Percentiles rank a stretch among this genome's conserved stretches.
Conservation (phyloP, 2,329 filamentous ascomycete species). For the Neopestalotiopsis rosae region DNA sequence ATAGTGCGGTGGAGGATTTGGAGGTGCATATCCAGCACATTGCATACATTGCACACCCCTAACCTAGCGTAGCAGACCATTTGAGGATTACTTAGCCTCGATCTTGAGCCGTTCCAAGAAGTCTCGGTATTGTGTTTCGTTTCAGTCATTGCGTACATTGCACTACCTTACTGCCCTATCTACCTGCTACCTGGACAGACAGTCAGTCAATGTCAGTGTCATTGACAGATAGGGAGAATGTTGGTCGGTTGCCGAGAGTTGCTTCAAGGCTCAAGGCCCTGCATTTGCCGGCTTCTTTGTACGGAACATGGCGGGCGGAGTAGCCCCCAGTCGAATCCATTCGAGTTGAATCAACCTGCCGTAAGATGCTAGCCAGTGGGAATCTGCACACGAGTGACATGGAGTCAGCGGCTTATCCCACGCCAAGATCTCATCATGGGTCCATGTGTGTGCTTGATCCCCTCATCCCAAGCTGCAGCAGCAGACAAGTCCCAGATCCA, state of each 20-base stretch:
- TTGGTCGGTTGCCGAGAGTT: not conserved
- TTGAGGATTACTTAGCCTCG: not conserved
- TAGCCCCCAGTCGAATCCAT: not conserved
- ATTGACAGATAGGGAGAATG: no score
- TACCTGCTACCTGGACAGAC: no score
- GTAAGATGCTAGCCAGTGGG: not conserved
- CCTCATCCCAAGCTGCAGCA: slow-evolving; percentile 6
- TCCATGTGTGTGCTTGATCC: slow-evolving; percentile 5
- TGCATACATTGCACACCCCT: not conserved
- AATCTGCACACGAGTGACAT: slow-evolving; percentile 10
- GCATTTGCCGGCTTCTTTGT: not conserved
- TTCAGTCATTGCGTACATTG: not conserved
- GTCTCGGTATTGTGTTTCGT: not conserved
- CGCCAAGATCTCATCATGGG: slow-evolving; percentile 11
- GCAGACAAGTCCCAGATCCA: not conserved
- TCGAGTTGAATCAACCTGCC: not conserved
- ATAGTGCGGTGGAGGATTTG: not conserved
- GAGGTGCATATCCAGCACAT: not conserved
- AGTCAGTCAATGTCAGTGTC: no score
- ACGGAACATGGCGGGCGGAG: not conserved
- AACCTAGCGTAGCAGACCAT: not conserved
- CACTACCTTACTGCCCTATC: no score
- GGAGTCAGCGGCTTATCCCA: slow-evolving; percentile 8
- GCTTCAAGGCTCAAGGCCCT: not conserved
- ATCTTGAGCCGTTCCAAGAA: not conserved